Conservation (phyloP, 176 grass and related monocot species). For the Rhynchospora tenuis region DNA sequence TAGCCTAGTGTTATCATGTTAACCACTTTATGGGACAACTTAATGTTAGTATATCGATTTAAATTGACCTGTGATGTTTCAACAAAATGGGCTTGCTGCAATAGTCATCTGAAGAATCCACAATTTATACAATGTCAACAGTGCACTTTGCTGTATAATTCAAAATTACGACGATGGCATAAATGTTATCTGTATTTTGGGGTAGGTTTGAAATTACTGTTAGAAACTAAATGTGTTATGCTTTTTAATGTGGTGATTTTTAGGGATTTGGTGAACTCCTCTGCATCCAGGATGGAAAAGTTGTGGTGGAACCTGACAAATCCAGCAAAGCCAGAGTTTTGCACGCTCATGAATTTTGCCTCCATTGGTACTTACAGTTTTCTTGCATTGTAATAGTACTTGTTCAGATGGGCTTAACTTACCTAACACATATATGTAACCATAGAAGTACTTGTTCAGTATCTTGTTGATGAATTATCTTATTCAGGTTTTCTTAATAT, state of each 20-base stretch:
- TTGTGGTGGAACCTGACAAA: neutral
- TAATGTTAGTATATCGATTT: neutral
- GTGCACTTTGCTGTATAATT: neutral
- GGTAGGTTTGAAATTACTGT: neutral
- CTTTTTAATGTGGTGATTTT: neutral
- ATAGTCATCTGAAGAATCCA: neutral
- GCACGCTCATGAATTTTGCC: constrained; percentile 5
- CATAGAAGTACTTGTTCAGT: neutral
- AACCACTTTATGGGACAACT: neutral
- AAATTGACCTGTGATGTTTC: neutral
- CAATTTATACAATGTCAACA: neutral
- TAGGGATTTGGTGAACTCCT: neutral
- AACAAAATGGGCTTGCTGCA: neutral
- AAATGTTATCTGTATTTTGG: neutral
- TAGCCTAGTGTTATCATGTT: neutral
- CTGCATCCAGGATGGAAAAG: neutral
- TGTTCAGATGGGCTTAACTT: too few species aligned
- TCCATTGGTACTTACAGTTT: neutral
- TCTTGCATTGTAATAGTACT: neutral
- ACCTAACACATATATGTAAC: neutral
- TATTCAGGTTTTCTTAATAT: neutral
- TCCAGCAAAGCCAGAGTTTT: neutral
- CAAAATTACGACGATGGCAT: neutral
- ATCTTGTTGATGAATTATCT: neutral
- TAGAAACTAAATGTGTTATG: neutral